These are phyloP conservation scores for Maudiozyma bulderi DNA, from an alignment of 805 yeast species.

Conservation along the genomic window DNA sequence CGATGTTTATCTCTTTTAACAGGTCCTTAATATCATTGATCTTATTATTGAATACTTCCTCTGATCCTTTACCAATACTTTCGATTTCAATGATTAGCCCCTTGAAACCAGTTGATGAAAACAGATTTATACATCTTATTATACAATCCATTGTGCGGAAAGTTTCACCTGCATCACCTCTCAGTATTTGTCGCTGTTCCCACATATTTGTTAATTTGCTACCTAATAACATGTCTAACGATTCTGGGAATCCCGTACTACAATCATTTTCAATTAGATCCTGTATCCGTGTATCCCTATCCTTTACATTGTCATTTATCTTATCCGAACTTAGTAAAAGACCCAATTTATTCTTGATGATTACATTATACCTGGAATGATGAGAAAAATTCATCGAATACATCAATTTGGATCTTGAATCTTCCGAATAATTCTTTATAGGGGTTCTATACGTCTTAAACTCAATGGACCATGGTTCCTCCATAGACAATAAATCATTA, in stretches of 20 bases:
- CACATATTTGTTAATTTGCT: constrained; percentile 25
- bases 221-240: constrained; percentile 18
- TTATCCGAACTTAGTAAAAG: constrained; percentile 9
- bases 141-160: constrained; percentile 14
- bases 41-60: constrained; percentile 10
- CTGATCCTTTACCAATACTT: constrained; percentile 5
- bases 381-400: constrained; percentile 23
- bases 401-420: constrained; percentile 18
- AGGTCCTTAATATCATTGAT: constrained; percentile 11
- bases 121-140: constrained; percentile 23
- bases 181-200: constrained; percentile 25
- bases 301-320: constrained; percentile 6
- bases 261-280: constrained; percentile 14
- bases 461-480: constrained; percentile 26
- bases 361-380: constrained; percentile 15
- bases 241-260: constrained; percentile 17
- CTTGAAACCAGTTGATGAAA: constrained; percentile 27
- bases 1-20: constrained; percentile 13
- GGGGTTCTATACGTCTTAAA: constrained; percentile 22
- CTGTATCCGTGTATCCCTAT: neutral
- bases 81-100: constrained; percentile 23
- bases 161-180: constrained; percentile 28
- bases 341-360: constrained; percentile 20
- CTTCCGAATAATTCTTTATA: constrained; percentile 14
- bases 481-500: constrained; percentile 13